Conservation (phyloP, 495 filamentous ascomycete species). For the Alectoria sarmentosa region DNA sequence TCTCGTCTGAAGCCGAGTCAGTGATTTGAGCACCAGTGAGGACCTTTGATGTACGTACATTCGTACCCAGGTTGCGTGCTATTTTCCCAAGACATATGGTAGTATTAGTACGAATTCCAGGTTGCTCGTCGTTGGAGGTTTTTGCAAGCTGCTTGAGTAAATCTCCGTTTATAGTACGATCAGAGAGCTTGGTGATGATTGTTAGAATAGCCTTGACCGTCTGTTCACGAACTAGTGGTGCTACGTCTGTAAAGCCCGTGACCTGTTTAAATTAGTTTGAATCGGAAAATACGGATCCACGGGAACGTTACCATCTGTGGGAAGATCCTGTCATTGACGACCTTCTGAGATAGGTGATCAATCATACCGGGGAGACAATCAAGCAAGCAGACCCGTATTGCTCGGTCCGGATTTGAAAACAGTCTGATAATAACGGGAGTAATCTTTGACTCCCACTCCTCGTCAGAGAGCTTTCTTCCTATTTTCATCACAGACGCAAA, state of each 20-base stretch:
- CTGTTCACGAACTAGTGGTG: conserved; percentile 88
- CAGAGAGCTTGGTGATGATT: conserved; percentile 80
- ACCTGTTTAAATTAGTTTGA: conserved; percentile 41
- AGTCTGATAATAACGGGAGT: conserved; percentile 82
- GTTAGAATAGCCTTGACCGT: conserved; percentile 88
- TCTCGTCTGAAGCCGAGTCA: conserved; percentile 45
- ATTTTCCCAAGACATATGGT: conserved; percentile 97
- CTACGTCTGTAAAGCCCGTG: conserved; percentile 86
- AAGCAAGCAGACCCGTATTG: conserved; percentile 82
- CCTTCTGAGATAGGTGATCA: conserved; percentile 78
- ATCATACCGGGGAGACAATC: conserved; percentile 90
- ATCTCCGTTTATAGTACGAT: conserved; percentile 89
- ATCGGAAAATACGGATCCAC: not conserved
- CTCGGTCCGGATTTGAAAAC: conserved; percentile 87
- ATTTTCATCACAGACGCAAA: conserved; percentile 86
- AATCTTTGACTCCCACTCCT: conserved; percentile 79
- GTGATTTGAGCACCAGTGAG: not conserved
- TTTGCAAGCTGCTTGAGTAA: conserved; percentile 86
- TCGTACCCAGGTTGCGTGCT: conserved; percentile 73
- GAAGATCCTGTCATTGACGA: conserved; percentile 94
- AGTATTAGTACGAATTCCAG: conserved; percentile 94
- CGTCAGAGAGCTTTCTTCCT: conserved; percentile 71
- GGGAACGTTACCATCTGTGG: conserved; percentile 65
- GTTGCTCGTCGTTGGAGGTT: conserved; percentile 95
- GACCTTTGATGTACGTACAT: conserved; percentile 38